Evolutionary conservation across 2,329 filamentous ascomycete genomes (phyloP), one percentile per base, ranked within the genome.

Genomic region (Fusarium pseudoanthophilum): DNA sequence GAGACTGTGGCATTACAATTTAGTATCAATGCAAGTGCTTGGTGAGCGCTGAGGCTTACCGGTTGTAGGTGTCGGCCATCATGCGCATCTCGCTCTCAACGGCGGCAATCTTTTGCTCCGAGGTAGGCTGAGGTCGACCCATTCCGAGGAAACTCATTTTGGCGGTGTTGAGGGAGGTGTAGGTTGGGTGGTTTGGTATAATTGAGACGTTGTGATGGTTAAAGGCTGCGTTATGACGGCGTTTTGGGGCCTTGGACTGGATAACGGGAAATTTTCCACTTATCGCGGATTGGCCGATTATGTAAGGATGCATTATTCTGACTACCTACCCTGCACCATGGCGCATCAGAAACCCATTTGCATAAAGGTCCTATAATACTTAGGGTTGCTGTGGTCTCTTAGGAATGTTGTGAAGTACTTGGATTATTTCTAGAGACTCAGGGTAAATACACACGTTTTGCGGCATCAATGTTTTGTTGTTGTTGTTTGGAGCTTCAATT

Each of bases 51-150:
- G 34, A 39, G 21, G 45, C 74, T 73, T 90, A 98, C 96, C 96
- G 93, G 87, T 95, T 95, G 89, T 97, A 97, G 92, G 98, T 98
- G 84, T 98, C 95, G 72, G 95, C 94, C 78, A 98, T 91, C 88
- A 98, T 95, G 85, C 98, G 96, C 85, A 98, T 94, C 87, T 99
- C 97, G 77, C 94, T 92, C 87, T 99, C 95, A 79, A 97, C 95
- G 79, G 94, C 93, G 79, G 94, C 93, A 83, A 99, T 96, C 90
- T 98, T 99, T 88, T 98, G 93, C 84, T 94, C 95, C 80, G 95
- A 97, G 74, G 94, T 93, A 82, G 95, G 93, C 86, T 98, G 94
- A 72, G 94, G 93, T 64, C 86, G 85, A 73, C 87, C 87, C 77
- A 88, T 82, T 80, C 84, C 84, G 75, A 85, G 80, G 77, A 85